These are phyloP conservation scores for Penicillium oxalicum DNA, from an alignment of 2,329 filamentous ascomycete species.

Conservation along the genomic window DNA sequence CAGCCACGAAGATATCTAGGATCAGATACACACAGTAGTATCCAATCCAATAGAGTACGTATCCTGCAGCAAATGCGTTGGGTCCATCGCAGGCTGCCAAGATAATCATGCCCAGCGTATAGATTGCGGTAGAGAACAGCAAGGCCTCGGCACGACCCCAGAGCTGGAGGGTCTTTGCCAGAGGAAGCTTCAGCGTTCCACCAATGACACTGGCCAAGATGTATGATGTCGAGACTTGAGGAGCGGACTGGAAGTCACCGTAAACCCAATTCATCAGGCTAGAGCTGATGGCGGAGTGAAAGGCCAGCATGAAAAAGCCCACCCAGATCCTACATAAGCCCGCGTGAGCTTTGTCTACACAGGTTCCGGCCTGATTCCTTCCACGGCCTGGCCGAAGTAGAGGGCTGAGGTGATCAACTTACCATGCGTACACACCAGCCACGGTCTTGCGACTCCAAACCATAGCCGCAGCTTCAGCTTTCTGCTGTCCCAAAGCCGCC, in stretches of 20 bases:
- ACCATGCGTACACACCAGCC: slow-evolving; percentile 33
- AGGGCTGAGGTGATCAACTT: slow-evolving; percentile 1
- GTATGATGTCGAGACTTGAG: slow-evolving; percentile 45
- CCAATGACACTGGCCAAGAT: slow-evolving; percentile 53
- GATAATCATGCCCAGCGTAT: slow-evolving; percentile 51
- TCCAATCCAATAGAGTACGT: slow-evolving; percentile 58
- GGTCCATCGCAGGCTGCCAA: slow-evolving; percentile 58
- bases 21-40: slow-evolving; percentile 51
- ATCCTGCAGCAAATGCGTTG: slow-evolving; percentile 56
- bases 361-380: too few relatives aligned
- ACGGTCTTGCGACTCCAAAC: slow-evolving; percentile 35
- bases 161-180: slow-evolving; percentile 57
- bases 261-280: slow-evolving; percentile 47
- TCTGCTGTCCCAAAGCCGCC: slow-evolving; percentile 19
- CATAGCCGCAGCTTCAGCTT: slow-evolving; percentile 40
- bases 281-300: slow-evolving; percentile 39
- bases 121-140: slow-evolving; percentile 43
- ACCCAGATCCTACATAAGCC: slow-evolving; percentile 39
- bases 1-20: slow-evolving; percentile 56
- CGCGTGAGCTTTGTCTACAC: background rate
- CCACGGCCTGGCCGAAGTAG: too few relatives aligned
- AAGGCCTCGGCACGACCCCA: slow-evolving; percentile 60
- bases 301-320: slow-evolving; percentile 41
- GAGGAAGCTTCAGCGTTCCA: slow-evolving; percentile 55
- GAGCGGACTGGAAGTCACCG: slow-evolving; percentile 48